Evolutionary conservation across 2,329 filamentous ascomycete species (phyloP).

Genomic region (Nemania sp.): DNA sequence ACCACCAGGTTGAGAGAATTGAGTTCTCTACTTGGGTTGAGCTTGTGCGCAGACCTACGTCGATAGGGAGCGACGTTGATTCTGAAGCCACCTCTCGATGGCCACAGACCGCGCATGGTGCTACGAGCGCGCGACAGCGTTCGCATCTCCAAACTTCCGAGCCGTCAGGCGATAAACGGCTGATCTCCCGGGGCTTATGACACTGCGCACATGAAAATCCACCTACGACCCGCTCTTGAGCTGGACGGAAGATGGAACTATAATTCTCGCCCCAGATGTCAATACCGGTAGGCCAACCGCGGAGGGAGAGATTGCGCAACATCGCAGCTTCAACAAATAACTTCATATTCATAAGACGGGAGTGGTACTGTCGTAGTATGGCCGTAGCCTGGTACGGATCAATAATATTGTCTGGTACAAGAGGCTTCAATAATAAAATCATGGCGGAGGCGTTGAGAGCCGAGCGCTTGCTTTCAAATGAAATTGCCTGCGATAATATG

Average conservation of each 20-base stretch:
- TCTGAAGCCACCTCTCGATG: conserved; percentile 54
- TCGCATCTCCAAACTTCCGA: conserved; percentile 62
- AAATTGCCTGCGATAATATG: conserved; percentile 57
- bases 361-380: conserved; percentile 63
- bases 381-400: conserved; percentile 59
- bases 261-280: conserved; percentile 60
- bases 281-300: conserved; percentile 59
- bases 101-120: conserved; percentile 62
- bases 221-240: conserved; percentile 59
- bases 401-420: conserved; percentile 59
- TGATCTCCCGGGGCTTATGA: conserved; percentile 59
- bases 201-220: conserved; percentile 61
- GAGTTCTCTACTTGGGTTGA: conserved; percentile 30
- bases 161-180: conserved; percentile 48
- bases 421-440: conserved; percentile 61
- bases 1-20: conserved; percentile 61
- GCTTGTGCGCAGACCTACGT: conserved; percentile 30
- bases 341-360: conserved; percentile 61
- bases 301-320: conserved; percentile 63
- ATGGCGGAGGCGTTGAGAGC: conserved; percentile 65
- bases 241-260: conserved; percentile 55
- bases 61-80: conserved; percentile 31
- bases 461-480: conserved; percentile 60
- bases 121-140: conserved; percentile 57
- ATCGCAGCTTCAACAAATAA: conserved; percentile 65